These are phyloP conservation scores for Venturia effusa DNA, from an alignment of 2,329 filamentous ascomycete species.

Conservation along the genomic window DNA sequence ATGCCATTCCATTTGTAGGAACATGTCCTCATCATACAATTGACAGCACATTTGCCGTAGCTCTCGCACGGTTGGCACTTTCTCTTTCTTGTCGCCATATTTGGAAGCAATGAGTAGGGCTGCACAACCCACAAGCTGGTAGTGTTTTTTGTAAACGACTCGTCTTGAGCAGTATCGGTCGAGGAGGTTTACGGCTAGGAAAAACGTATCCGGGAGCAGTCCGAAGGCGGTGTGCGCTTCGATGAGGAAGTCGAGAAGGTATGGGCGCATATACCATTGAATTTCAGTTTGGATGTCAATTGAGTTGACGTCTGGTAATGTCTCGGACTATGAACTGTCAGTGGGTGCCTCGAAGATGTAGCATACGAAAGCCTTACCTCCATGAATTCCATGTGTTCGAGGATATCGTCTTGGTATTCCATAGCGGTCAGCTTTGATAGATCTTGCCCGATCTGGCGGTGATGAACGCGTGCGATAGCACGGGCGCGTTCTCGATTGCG, in stretches of 20 bases:
- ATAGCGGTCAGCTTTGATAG: conserved; percentile 75
- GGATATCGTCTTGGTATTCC: conserved; percentile 88
- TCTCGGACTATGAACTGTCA: conserved; percentile 52
- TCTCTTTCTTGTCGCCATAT: conserved; percentile 97
- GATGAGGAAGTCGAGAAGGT: conserved; percentile 94
- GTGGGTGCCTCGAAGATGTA: conserved; percentile 14
- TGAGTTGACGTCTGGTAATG: conserved; percentile 87
- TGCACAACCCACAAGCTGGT: conserved; percentile 93
- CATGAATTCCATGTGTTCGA: conserved; percentile 92
- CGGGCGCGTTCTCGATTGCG: conserved; percentile 66
- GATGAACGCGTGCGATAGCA: conserved; percentile 68
- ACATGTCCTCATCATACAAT: conserved; percentile 98
- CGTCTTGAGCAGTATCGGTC: conserved; percentile 96
- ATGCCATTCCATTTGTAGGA: conserved; percentile 99
- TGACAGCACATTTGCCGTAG: conserved; percentile 99
- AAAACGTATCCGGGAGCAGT: conserved; percentile 86
- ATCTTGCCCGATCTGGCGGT: conserved; percentile 81
- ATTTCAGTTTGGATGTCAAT: conserved; percentile 99
- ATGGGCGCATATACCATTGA: conserved; percentile 98
- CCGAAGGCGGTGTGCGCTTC: conserved; percentile 95
- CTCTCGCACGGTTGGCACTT: conserved; percentile 93
- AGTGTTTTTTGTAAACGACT: conserved; percentile 98
- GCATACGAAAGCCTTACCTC: conserved; percentile 47
- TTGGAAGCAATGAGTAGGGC: conserved; percentile 94
- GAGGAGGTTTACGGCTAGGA: conserved; percentile 90